Conservation (phyloP, 805 yeast genomes). For the Hanseniaspora thailandica region DNA sequence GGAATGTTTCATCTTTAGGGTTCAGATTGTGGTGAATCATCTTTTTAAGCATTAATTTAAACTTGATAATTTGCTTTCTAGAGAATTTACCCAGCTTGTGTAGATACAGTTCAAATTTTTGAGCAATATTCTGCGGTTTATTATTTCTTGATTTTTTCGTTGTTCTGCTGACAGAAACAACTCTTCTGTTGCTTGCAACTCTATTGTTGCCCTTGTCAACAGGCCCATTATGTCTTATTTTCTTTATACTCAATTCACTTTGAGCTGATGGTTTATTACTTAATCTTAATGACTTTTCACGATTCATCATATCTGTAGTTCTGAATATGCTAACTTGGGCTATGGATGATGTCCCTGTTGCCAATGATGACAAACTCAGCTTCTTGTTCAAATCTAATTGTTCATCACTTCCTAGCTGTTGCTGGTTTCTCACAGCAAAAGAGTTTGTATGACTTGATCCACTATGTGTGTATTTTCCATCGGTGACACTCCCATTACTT, state of each 20-base stretch:
- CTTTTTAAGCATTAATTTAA: constrained; percentile 1
- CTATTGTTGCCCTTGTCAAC: constrained; percentile 25
- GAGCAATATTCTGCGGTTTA: neutral
- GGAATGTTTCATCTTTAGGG: neutral
- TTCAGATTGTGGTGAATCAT: neutral
- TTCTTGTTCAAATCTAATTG: neutral
- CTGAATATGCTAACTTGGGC: constrained; percentile 13
- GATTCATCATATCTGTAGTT: neutral
- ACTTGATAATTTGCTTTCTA: constrained; percentile 4
- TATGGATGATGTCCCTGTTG: constrained; percentile 5
- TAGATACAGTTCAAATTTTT: neutral
- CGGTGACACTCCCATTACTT: neutral
- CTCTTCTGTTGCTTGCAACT: constrained; percentile 16
- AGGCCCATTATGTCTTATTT: constrained; percentile 22
- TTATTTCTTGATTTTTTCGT: neutral
- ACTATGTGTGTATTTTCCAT: constrained; percentile 7
- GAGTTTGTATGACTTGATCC: neutral
- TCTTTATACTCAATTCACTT: constrained; percentile 20
- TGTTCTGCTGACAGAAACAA: neutral
- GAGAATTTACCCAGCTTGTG: constrained; percentile 1
- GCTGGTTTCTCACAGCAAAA: neutral
- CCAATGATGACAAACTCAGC: constrained; percentile 13
- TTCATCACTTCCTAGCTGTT: neutral
- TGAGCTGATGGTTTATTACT: neutral
- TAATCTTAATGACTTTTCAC: neutral